Evolutionary conservation across 441 rosid species (phyloP).

Genomic region (Populus hybrid): DNA sequence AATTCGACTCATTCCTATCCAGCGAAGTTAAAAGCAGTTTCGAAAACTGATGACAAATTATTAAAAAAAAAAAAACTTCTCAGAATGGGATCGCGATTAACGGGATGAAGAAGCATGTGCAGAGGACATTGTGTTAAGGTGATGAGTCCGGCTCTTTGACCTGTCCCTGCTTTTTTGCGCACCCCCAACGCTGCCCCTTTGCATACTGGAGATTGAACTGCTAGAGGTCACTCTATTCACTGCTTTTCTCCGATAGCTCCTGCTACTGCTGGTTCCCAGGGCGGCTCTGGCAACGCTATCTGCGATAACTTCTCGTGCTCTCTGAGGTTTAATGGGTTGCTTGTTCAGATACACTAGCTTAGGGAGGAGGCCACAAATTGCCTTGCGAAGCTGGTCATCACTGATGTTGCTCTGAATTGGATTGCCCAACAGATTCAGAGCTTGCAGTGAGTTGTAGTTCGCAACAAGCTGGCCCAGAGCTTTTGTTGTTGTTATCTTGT

Average conservation of each 20-base stretch:
- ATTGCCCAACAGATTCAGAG: conserved; percentile 80
- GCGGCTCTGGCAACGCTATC: conserved; percentile 83
- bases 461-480: conserved; percentile 91
- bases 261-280: conserved; percentile 41
- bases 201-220: conserved; percentile 29
- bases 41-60: neutral
- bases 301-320: conserved; percentile 65
- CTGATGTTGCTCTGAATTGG: conserved; percentile 75
- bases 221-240: conserved; percentile 30
- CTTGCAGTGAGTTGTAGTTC: conserved; percentile 80
- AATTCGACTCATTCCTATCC: neutral
- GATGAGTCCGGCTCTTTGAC: conserved; percentile 38
- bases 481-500: conserved; percentile 84
- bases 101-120: conserved; percentile 35
- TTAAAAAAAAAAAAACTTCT: neutral
- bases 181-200: conserved; percentile 26
- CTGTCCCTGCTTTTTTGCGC: conserved; percentile 37
- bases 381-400: conserved; percentile 80
- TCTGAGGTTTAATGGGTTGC: conserved; percentile 69
- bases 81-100: conserved; percentile 14
- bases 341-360: conserved; percentile 81
- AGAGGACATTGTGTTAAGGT: conserved; percentile 32
- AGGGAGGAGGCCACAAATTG: conserved; percentile 70
- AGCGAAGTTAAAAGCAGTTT: neutral
- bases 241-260: conserved; percentile 40